A percentile compares a stretch with the other conserved stretches of the same genome.
phyloP scores from a whole-genome alignment of 2,329 filamentous ascomycete species.

The Microdochium bolleyi region DNA sequence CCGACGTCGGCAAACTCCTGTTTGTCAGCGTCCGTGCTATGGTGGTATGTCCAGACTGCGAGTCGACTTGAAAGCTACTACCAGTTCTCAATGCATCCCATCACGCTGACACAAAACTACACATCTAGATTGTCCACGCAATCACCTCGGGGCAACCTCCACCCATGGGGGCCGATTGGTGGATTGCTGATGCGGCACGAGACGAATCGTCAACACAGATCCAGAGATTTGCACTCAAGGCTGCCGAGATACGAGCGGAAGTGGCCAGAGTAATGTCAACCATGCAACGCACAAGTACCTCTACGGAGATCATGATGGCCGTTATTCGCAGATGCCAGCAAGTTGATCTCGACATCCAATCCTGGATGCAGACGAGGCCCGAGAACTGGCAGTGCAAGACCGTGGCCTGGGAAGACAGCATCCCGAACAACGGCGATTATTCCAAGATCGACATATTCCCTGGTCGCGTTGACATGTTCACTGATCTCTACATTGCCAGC shows the following conservation, averaged over 20 bases:
- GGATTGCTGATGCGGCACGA: constrained; percentile 44
- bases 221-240: constrained; percentile 44
- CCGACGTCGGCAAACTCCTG: constrained; percentile 43
- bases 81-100: constrained; percentile 3
- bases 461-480: constrained; percentile 51
- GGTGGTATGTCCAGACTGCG: constrained; percentile 34
- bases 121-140: constrained; percentile 45
- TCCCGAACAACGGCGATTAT: constrained; percentile 40
- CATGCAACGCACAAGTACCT: constrained; percentile 36
- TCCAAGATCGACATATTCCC: constrained; percentile 48
- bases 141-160: constrained; percentile 44
- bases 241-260: constrained; percentile 47
- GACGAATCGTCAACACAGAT: constrained; percentile 38
- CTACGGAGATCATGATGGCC: constrained; percentile 39
- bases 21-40: constrained; percentile 54
- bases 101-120: not conserved
- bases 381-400: constrained; percentile 42
- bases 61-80: not conserved
- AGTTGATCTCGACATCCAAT: constrained; percentile 42
- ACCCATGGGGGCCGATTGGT: constrained; percentile 49
- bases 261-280: constrained; percentile 40
- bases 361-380: constrained; percentile 43
- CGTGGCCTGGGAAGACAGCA: constrained; percentile 48
- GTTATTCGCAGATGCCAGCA: constrained; percentile 43
- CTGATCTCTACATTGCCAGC: constrained; percentile 49